Conservation (phyloP, 495 filamentous ascomycete species). For the Immersiella caudata region DNA sequence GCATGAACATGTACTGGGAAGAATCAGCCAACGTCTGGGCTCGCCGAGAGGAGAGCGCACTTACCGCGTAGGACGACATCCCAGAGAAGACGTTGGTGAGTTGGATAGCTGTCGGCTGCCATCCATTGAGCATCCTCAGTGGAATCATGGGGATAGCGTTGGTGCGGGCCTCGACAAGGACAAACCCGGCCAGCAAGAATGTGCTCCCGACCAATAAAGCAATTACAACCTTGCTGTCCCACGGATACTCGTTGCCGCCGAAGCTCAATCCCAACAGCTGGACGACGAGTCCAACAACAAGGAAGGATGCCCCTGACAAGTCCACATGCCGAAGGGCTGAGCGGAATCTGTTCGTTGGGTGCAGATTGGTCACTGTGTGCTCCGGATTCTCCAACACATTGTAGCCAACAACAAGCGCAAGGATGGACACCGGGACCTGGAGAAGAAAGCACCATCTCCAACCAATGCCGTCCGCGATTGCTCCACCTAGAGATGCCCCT, state of each 20-base stretch:
- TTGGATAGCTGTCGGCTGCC: constrained; percentile 56
- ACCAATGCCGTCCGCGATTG: constrained; percentile 51
- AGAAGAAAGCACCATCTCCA: constrained; percentile 56
- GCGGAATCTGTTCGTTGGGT: constrained; percentile 28
- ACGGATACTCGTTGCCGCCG: constrained; percentile 64
- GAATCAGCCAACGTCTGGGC: neutral
- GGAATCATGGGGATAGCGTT: constrained; percentile 66
- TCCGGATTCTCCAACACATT: constrained; percentile 52
- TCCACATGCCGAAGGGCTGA: constrained; percentile 60
- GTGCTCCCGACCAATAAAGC: constrained; percentile 54
- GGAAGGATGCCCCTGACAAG: constrained; percentile 53
- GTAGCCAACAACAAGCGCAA: constrained; percentile 58
- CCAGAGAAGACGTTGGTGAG: constrained; percentile 65
- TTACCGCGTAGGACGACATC: constrained; percentile 63
- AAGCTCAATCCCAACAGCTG: constrained; percentile 63
- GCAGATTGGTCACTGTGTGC: constrained; percentile 20
- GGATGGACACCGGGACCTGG: constrained; percentile 56
- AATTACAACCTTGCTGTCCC: constrained; percentile 57
- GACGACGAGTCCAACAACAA: constrained; percentile 58
- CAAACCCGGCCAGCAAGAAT: constrained; percentile 52
- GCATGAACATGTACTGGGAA: constrained; percentile 64
- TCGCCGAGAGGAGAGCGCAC: constrained; percentile 33
- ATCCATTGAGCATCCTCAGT: constrained; percentile 58
- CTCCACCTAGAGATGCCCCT: constrained; percentile 54
- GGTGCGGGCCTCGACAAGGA: constrained; percentile 60